These are phyloP conservation scores for Fusarium phyllophilum DNA, from an alignment of 2,329 filamentous ascomycete genomes.

Conservation along the genomic window DNA sequence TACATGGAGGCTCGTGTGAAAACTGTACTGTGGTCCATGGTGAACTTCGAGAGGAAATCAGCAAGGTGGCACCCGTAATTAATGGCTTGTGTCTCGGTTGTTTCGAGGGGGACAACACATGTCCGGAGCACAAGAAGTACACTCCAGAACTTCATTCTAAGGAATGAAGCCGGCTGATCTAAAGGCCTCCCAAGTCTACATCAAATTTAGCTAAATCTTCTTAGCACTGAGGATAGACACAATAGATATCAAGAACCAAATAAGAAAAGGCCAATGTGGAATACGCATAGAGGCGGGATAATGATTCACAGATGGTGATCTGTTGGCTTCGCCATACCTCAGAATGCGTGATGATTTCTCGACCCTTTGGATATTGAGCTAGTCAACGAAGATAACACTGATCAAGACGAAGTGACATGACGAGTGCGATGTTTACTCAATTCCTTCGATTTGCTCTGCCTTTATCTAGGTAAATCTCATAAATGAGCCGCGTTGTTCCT, in stretches of 20 bases:
- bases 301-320: background rate
- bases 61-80: rapidly evolving
- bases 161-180: background rate
- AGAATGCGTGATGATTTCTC: background rate
- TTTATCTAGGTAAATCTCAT: background rate
- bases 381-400: background rate
- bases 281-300: background rate
- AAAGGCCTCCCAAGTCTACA: background rate
- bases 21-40: rapidly evolving
- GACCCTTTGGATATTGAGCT: background rate
- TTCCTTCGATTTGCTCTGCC: background rate
- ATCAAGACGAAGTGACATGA: too few relatives aligned
- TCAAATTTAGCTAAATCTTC: background rate
- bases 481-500: background rate
- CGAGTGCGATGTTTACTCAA: background rate
- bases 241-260: background rate
- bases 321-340: background rate
- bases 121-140: background rate
- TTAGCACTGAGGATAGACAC: background rate
- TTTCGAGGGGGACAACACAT: background rate
- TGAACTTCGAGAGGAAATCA: background rate
- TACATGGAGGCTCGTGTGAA: background rate
- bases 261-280: background rate
- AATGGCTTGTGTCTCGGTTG: conserved; percentile 2
- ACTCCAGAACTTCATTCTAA: background rate